Base-by-base conservation (phyloP, 1,139 yeast species). In the Suhomyces atakaporum region DNA sequence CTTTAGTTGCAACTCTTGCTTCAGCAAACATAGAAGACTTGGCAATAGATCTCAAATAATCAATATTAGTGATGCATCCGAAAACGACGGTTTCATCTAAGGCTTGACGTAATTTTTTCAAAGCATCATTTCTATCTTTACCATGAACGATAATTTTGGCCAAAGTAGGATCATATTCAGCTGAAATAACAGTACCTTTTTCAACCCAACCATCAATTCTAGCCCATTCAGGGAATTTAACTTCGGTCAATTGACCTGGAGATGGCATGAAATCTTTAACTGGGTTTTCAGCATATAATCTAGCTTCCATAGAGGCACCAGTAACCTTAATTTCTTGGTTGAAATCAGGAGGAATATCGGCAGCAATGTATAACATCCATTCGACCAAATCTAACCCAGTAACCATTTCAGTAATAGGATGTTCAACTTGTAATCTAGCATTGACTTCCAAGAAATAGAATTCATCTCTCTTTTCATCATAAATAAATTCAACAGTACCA, bases 121-220 rank as follows among this genome's bases (percentile, higher is more conserved):
- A 72, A 3, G 96, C 96, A 43, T 89, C 97, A 33, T 74, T 75
- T 61, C 98, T 79, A 57, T 87, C 90, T 42, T 75, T 78, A 33
- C 97, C 98, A 52, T 88, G 90, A 30, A 92, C 97, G 64, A 92
- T 90, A 52, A 92, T 89, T 63, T 92, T 92, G 33, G 97, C 97
- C 48, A 92, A 72, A 7, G 97, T 89, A 32, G 98, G 97, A 64
- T 92, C 98, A 58, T 88, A 92, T 62, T 90, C 97, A 12, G 96
- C 89, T 38, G 95, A 83, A 42, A 92, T 70, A 29, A 75, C 80
- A n/a, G 96, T 83, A 47, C 98, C 98, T 49, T 86, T 85, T 43
- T 78, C 70, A 31, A 88, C 89, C 97, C 97, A 90, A 11, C 94
- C 84, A 58, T 92, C 98, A 44, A 89, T 78, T 64, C 97, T 81